Evolutionary conservation across 208 protist genomes (phyloP), one percentile per base, ranked within the genome.

Genomic region (Leishmania amazonensis): DNA sequence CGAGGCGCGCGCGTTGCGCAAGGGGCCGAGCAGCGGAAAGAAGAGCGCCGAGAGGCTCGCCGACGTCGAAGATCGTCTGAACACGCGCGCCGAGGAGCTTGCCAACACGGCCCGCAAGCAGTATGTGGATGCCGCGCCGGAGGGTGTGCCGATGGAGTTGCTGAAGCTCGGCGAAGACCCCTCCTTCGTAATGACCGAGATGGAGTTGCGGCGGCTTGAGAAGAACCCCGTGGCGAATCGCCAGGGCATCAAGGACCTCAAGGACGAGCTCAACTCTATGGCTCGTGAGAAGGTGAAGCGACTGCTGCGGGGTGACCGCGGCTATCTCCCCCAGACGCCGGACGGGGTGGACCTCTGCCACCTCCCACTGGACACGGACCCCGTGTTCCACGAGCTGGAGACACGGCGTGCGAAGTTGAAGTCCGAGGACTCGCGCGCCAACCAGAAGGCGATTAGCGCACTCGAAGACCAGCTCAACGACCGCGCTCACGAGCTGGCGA

Each of bases 401-500:
- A 77, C 83, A 9, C 83, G 93, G 81, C 88, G 91, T 67, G 90
- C 91, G 7, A 83, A 79, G 58, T 86, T 96, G n/a, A 95, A 94
- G 86, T 83, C 87, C 0, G 83, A 91, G 82, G 91, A 93, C 76
- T 84, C 75, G 76, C 82, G 62, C 75, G 81, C 70, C 77, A 90
- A 88, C 83, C 83, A 83, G 24, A 84, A 85, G 74, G 85, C 84
- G 53, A 94, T 95, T 73, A 79, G 84, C 31, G 87, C 84, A 6
- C 79, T 95, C 0, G 91, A 97, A 81, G 75, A 83, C 31, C 75
- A 91, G 81, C 85, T 97, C 65, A 96, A 96, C 80, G 87, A 94
- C 62, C 88, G 90, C 54, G 91, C 89, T 7, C 81, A 89, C 75
- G 89, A 93, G 80, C 83, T 97, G 24, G 94, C 91, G 9, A 84